Conservation (phyloP, 208 protist species). For the Tritrichomonas musculus region DNA sequence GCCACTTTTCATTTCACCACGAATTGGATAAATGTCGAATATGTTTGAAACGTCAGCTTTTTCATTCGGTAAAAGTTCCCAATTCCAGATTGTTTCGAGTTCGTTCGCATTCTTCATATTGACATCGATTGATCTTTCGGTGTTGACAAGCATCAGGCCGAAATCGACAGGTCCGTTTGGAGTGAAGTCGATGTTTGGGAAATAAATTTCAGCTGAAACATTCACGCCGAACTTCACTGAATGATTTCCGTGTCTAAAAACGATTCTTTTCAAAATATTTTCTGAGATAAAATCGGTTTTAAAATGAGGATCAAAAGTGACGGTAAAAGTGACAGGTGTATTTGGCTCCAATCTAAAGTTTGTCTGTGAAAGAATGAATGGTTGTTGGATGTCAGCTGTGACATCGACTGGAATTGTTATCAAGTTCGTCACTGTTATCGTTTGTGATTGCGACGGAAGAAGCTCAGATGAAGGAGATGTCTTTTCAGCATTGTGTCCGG, state of each 20-base stretch:
- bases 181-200: not conserved
- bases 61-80: not conserved
- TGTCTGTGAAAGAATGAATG: not conserved
- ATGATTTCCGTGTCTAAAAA: not conserved
- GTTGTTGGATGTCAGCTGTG: not conserved
- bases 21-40: slow-evolving; percentile 29
- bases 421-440: not conserved
- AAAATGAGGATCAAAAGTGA: not conserved
- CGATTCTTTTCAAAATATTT: not conserved
- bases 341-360: not conserved
- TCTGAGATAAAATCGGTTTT: slow-evolving; percentile 2
- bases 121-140: not conserved
- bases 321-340: not conserved
- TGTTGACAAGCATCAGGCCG: not conserved
- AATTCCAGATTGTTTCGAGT: not conserved
- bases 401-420: not conserved
- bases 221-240: not conserved
- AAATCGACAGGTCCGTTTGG: not conserved
- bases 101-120: not conserved
- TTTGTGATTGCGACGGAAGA: not conserved
- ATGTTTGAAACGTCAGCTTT: not conserved
- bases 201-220: not conserved
- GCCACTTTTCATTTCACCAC: not conserved
- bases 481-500: not conserved
- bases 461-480: not conserved